Evolutionary conservation across 2,329 filamentous ascomycete species (phyloP), one percentile per base, ranked within the genome.

Genomic region (Chaetothyriales sp.): DNA sequence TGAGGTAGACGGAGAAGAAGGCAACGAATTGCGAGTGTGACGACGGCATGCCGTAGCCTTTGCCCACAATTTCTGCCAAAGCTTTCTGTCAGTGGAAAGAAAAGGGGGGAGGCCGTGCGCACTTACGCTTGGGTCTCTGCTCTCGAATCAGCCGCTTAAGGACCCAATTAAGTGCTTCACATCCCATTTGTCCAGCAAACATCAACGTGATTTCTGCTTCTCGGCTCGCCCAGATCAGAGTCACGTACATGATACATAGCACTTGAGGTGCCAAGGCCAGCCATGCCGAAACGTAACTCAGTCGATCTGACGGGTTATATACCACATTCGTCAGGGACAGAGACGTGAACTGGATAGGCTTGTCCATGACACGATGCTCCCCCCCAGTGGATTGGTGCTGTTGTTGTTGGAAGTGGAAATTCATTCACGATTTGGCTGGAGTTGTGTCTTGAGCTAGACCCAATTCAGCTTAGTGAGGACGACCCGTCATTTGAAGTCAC

Each of bases 21-120:
- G 84, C 78, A 54, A 90, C 84, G 65, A 95, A 98, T 70, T 98
- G 92, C 7, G 92, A 85, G 69, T 98, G 92, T 39, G 89, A 95
- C 6, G 79, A 82, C 9, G 92, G 92, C 93, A 98, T 98, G 60
- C 92, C 93, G 64, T 98, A 98, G 57, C 92, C 92, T 67, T 94
- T 94, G 51, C 87, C 79, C 63, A 89, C 81, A 73, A 82, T 79
- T 67, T 78, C 78, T 81, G 58, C 50, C 36, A 6, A n/a, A 50
- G 20, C 39, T 47, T 39, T 15, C 32, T 39, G 18, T 36, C 18
- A 51, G 26, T 44, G 28, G 22, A 2, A 19, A 9, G 44, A 36
- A n/a, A 46, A 49, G 18, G 44, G 19, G 32, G 19, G 15, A 47
- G 49, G 47, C 36, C 25, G 19, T 2, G 43, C 46, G 9, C 12